Percentiles rank a stretch among this genome's conserved stretches.
Conservation (phyloP, 2,329 filamentous ascomycete genomes). For the Xylaria digitata region DNA sequence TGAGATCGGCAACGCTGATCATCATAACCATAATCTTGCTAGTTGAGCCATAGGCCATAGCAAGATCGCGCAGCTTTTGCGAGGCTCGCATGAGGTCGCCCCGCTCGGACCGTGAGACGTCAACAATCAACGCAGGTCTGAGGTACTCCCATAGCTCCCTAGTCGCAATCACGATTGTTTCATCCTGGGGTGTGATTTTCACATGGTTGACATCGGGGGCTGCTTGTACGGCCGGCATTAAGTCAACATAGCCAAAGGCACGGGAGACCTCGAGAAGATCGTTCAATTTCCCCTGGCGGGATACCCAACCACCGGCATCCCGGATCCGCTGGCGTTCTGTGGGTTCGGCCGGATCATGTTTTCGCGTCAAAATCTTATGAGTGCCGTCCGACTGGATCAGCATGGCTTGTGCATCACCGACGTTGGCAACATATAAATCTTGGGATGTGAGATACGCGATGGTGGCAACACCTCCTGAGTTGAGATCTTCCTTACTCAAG, state of each 20-base stretch:
- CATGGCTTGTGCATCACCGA: constrained; percentile 96
- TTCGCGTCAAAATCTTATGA: constrained; percentile 84
- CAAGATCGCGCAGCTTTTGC: constrained; percentile 92
- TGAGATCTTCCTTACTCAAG: constrained; percentile 87
- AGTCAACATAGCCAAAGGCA: constrained; percentile 92
- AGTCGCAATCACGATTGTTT: constrained; percentile 92
- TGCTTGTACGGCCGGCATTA: constrained; percentile 93
- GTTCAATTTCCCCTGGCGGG: constrained; percentile 91
- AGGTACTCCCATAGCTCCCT: constrained; percentile 96
- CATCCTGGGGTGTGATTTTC: constrained; percentile 86
- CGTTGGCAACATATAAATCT: constrained; percentile 93
- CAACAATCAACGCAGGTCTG: constrained; percentile 87
- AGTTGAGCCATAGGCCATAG: constrained; percentile 93
- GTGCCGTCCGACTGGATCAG: constrained; percentile 89
- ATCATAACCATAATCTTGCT: constrained; percentile 99
- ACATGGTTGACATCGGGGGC: constrained; percentile 85
- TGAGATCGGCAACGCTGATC: constrained; percentile 90
- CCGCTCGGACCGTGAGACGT: constrained; percentile 87
- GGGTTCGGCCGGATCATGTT: constrained; percentile 92
- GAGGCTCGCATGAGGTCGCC: constrained; percentile 93
- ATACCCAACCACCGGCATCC: constrained; percentile 95
- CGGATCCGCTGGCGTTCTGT: constrained; percentile 88
- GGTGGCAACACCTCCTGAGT: constrained; percentile 90
- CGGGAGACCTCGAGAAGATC: constrained; percentile 91
- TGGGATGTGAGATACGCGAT: constrained; percentile 90